phyloP scores from a whole-genome alignment of 345 rosid genomes.

The Camelina laxa region DNA sequence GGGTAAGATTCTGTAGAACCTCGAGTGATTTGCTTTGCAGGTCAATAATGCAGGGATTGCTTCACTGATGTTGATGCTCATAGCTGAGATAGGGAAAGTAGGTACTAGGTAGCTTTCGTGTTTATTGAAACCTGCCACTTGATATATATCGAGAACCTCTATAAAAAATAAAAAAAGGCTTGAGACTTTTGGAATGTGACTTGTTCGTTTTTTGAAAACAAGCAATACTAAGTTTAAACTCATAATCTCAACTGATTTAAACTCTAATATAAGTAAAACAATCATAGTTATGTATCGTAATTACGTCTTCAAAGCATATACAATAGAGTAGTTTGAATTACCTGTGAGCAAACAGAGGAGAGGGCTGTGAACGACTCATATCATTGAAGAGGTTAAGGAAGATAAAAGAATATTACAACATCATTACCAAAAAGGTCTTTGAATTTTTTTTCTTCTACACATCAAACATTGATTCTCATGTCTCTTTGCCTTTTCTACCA shows the following conservation, averaged over 20 bases:
- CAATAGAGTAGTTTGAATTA: neutral
- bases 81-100: conserved; percentile 32
- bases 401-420: conserved; percentile 40
- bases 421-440: conserved; percentile 33
- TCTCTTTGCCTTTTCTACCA: conserved; percentile 36
- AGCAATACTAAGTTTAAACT: neutral
- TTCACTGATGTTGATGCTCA: conserved; percentile 32
- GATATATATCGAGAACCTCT: neutral
- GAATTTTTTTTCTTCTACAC: conserved; percentile 33
- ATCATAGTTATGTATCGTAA: neutral
- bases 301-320: neutral
- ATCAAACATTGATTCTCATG: conserved; percentile 38
- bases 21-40: conserved; percentile 30
- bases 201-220: neutral
- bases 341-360: neutral
- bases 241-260: neutral
- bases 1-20: neutral
- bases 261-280: neutral
- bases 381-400: conserved; percentile 20
- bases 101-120: conserved; percentile 22
- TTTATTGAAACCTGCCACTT: neutral
- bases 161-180: neutral
- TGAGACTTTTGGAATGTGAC: neutral
- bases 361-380: conserved; percentile 18
- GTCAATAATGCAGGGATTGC: conserved; percentile 53